phyloP scores from a whole-genome alignment of 192 early-diverging fungal species.

The Allomyces arbusculus region DNA sequence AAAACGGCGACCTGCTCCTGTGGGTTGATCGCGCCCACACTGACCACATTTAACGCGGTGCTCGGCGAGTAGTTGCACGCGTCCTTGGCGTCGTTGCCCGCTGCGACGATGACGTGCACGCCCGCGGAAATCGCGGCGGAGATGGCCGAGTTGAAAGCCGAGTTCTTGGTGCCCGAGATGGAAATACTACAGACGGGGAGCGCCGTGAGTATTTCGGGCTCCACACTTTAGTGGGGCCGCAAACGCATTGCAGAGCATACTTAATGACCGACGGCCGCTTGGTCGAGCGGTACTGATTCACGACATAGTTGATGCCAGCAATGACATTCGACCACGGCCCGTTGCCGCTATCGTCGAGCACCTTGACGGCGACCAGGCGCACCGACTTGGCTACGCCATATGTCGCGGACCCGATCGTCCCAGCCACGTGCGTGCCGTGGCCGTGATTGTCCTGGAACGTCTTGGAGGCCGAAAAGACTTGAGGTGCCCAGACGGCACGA shows the following conservation, averaged over 20 bases:
- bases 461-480: background rate
- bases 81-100: conserved; percentile 33
- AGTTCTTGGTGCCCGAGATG: background rate
- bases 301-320: conserved; percentile 26
- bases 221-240: too few species aligned
- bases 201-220: too few species aligned
- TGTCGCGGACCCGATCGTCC: conserved; percentile 21
- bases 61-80: conserved; percentile 35
- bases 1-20: conserved; percentile 20
- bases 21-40: conserved; percentile 20
- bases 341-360: conserved; percentile 26
- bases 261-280: background rate
- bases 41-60: conserved; percentile 13
- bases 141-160: background rate
- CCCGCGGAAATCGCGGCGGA: conserved; percentile 5
- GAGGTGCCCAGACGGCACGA: background rate
- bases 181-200: background rate
- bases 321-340: conserved; percentile 29
- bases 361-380: conserved; percentile 32
- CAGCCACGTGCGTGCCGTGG: conserved; percentile 30
- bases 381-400: conserved; percentile 49
- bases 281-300: background rate
- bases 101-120: conserved; percentile 31
- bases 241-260: background rate
- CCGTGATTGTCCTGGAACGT: conserved; percentile 13